Conservation (phyloP, 2,329 filamentous ascomycete species). For the Xylariaceae sp. region DNA sequence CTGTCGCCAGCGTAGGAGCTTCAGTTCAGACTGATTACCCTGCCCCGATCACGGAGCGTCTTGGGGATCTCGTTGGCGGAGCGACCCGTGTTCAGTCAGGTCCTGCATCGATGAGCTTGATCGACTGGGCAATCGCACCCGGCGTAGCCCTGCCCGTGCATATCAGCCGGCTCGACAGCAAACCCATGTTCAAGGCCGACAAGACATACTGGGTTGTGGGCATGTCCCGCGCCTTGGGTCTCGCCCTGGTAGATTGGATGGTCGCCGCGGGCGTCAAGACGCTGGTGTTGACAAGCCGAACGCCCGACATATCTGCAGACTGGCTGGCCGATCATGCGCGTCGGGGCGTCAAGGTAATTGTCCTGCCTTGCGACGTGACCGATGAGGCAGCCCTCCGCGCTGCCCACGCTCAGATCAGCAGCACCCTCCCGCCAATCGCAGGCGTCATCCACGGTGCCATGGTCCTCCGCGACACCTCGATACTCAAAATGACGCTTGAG, state of each 20-base stretch:
- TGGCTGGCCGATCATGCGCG: slow-evolving; percentile 5
- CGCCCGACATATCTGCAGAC: slow-evolving; percentile 1
- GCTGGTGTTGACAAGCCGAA: slow-evolving; percentile 12
- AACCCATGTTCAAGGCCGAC: slow-evolving; percentile 8
- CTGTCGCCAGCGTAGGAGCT: too few species aligned
- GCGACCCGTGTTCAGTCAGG: too few species aligned
- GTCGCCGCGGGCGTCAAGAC: slow-evolving; percentile 8
- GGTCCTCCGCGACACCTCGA: slow-evolving; percentile 15
- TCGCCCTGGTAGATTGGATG: slow-evolving; percentile 14
- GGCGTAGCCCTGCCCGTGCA: too few species aligned
- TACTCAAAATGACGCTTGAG: slow-evolving; percentile 15
- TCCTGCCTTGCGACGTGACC: slow-evolving; percentile 1
- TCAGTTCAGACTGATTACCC: too few species aligned
- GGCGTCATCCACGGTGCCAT: slow-evolving; percentile 18
- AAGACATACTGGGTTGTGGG: slow-evolving; percentile 14
- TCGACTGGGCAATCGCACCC: too few species aligned
- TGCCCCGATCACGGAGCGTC: too few species aligned
- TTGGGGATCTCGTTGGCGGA: too few species aligned
- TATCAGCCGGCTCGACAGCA: slow-evolving; percentile 6
- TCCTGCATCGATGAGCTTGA: too few species aligned
- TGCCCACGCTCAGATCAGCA: background rate
- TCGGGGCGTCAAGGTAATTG: background rate
- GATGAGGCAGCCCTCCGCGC: background rate
- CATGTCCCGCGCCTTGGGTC: slow-evolving; percentile 8
- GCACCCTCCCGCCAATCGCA: slow-evolving; percentile 10